Base-by-base conservation (phyloP, 768 basidiomycete species). In the Polyporus arcularius region DNA sequence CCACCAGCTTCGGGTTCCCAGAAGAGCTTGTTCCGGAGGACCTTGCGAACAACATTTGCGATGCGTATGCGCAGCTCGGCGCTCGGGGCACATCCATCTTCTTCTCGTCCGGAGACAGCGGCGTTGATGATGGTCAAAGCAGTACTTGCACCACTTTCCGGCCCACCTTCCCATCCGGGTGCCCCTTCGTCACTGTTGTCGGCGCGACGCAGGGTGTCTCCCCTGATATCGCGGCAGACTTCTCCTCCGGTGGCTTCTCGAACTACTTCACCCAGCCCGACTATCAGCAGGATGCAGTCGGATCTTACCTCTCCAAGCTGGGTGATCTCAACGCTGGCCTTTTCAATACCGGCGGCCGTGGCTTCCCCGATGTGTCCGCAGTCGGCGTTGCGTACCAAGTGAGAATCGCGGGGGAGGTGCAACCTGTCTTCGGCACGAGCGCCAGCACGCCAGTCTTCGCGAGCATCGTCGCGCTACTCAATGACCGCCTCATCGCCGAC, bases 1-100 rank as follows among this genome's bases (percentile, higher is more conserved):
- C 88, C 0, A 91, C 87, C 0, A 88, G 86, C 64, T 92, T 90
- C 68, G 86, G 82, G 5, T 86, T 90, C 45, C 80, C 84, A 62
- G 90, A 92, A 58, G 84, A 86, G 66, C 83, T 85, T 79, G 83
- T 90, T 28, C 85, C 88, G 11, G 53, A 69, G 56, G 73, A 71
- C 45, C 85, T 81, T 60, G 85, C 87, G 6, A 73, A 64, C 43
- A 72, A 69, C 21, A 82, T 82, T 12, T 92, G 90, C 70, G 65
- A 69, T n/a, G 79, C 77, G 10, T 85, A 90, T 53, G 88, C 87
- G 30, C 78, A 83, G 63, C 82, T 92, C 81, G 88, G 88, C 55
- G 82, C 78, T 50, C 82, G 87, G 4, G 90, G 90, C 9, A 75
- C 84, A 12, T 85, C 88, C 8, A 52, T 91, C 15, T 68, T 86